Evolutionary conservation across 225 moss, liverwort and hornwort species (phyloP).

Genomic region (Pseudoscleropodium purum): DNA sequence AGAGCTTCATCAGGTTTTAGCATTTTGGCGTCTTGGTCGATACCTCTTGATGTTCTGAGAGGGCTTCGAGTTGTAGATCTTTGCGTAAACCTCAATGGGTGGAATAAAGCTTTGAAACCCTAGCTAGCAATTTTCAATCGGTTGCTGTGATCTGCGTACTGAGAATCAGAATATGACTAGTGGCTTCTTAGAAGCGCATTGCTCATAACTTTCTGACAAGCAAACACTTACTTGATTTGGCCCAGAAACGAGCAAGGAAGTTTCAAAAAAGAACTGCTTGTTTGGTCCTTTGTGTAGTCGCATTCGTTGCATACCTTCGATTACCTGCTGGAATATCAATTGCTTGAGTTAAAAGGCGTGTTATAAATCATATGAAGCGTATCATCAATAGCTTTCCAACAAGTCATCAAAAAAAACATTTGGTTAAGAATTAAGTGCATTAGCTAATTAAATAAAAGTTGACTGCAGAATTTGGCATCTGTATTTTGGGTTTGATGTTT

Average conservation of each 20-base stretch:
- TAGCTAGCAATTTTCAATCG: neutral
- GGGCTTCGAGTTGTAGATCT: neutral
- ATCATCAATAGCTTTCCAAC: neutral
- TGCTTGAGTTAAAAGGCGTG: too few relatives aligned
- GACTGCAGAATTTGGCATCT: neutral
- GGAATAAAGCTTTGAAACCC: neutral
- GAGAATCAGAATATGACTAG: neutral
- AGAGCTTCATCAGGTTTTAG: neutral
- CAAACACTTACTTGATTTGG: neutral
- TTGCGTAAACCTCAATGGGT: neutral
- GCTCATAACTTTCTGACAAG: neutral
- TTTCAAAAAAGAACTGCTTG: neutral
- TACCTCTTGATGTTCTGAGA: neutral
- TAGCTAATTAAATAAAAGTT: neutral
- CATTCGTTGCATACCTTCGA: neutral
- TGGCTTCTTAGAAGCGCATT: neutral
- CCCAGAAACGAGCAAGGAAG: neutral
- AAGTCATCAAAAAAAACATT: neutral
- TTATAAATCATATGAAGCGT: too few relatives aligned
- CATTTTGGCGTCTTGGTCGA: neutral
- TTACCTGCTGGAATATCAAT: neutral
- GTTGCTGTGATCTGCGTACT: neutral
- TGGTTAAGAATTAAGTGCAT: neutral
- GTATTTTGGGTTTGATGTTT: neutral
- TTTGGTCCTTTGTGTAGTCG: neutral